Conservation (phyloP, 805 yeast genomes). For the Scheffersomyces lignosus region DNA sequence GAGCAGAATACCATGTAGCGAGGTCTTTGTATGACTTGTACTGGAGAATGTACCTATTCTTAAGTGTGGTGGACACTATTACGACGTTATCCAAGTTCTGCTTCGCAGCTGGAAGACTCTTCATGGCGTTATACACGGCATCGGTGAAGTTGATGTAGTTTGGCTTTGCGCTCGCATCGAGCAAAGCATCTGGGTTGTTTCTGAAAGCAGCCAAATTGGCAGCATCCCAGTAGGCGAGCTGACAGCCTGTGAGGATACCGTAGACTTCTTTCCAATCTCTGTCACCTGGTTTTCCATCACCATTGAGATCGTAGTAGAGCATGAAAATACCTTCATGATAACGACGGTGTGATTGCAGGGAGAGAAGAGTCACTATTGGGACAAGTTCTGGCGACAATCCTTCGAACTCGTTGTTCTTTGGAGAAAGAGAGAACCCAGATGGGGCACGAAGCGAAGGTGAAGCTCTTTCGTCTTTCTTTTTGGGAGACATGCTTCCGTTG, state of each 20-base stretch:
- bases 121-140: conserved; percentile 76
- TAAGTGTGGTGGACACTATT: conserved; percentile 88
- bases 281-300: conserved; percentile 84
- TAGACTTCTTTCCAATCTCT: conserved; percentile 91
- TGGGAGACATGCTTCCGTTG: conserved; percentile 13
- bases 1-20: conserved; percentile 78
- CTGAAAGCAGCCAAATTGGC: conserved; percentile 55
- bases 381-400: conserved; percentile 49
- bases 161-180: conserved; percentile 70
- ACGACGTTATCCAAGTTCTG: conserved; percentile 71
- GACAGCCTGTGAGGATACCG: conserved; percentile 88
- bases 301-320: conserved; percentile 69
- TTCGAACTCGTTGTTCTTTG: conserved; percentile 15
- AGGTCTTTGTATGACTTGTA: conserved; percentile 65
- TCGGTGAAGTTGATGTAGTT: conserved; percentile 89
- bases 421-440: conserved; percentile 7
- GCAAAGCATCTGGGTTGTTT: conserved; percentile 52
- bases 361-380: conserved; percentile 72
- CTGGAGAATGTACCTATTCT: conserved; percentile 83
- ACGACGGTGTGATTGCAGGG: conserved; percentile 74
- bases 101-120: conserved; percentile 62
- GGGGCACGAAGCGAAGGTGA: conserved; percentile 3
- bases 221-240: conserved; percentile 91
- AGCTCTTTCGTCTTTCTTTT: conserved; percentile 7
- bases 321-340: conserved; percentile 76